A percentile compares a stretch with the other conserved stretches of the same genome.
These are phyloP conservation scores for Chernovozyma aurita DNA, from an alignment of 1,139 yeast genomes.

Conservation along the genomic window DNA sequence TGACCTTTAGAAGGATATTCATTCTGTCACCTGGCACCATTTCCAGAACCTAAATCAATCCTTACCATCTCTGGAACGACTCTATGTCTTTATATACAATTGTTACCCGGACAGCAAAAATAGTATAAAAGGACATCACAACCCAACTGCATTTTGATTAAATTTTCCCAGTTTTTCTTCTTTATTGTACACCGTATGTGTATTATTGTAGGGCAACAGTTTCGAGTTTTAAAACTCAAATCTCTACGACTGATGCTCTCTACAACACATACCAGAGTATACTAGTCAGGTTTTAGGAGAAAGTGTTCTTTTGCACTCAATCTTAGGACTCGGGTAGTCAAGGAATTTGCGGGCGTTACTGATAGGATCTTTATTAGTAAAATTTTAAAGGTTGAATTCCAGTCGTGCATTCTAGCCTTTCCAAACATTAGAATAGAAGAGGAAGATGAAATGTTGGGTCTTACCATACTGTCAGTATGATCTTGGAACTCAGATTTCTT, in stretches of 20 bases:
- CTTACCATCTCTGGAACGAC: too few species aligned
- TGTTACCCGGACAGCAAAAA: constrained; percentile 1
- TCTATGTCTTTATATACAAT: too few species aligned
- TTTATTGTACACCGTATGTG: constrained; percentile 48
- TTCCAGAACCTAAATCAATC: too few species aligned
- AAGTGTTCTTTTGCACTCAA: neutral
- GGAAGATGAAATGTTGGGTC: neutral
- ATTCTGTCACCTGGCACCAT: too few species aligned
- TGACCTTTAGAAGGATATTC: too few species aligned
- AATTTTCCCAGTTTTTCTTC: constrained; percentile 14
- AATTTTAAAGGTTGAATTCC: constrained; percentile 16
- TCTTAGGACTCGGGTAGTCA: constrained; percentile 30
- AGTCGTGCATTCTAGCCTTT: constrained; percentile 43
- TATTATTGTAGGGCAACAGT: constrained; percentile 51
- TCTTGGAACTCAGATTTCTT: too few species aligned
- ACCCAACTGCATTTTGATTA: too few species aligned
- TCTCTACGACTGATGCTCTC: constrained; percentile 45
- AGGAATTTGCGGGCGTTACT: constrained; percentile 41
- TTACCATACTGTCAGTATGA: too few species aligned
- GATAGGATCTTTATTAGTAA: constrained; percentile 8
- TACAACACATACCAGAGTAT: constrained; percentile 50
- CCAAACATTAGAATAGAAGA: constrained; percentile 30
- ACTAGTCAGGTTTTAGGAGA: constrained; percentile 23
- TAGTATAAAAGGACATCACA: too few species aligned
- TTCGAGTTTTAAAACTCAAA: constrained; percentile 15